Evolutionary conservation across 371 early-diverging fungal genomes (phyloP), one percentile per base, ranked within the genome.

Genomic region (Apophysomyces elegans): DNA sequence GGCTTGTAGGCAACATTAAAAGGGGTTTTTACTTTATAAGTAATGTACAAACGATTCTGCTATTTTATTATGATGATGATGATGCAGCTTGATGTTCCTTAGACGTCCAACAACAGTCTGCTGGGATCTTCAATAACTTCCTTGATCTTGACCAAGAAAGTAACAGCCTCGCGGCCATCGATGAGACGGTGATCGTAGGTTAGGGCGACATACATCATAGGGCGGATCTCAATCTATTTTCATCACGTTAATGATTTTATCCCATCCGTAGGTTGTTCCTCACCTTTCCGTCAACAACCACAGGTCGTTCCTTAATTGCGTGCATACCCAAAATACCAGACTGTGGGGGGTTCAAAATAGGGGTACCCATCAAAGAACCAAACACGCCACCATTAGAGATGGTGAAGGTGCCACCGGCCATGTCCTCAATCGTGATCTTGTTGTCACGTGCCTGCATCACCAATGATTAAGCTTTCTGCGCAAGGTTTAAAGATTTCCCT

Each of bases 141-240:
- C 89, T 99, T 99, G 65, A 99, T 64, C 79, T 92, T 94, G 71
- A 96, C 95, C 65, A 99, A 86, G 93, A 97, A 99, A 50, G 97
- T 96, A 46, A 95, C 95, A 37, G 97, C 99, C 84, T 99, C 99
- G 81, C 99, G 95, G 47, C 99, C 99, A 76, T 99, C 99, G 75
- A 99, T 93, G 65, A 99, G 74, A 68, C 97, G 93, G 85, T 99
- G 99, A 78, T 99, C 98, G 74, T 99, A 99, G 57, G 99, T 96
- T 50, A 99, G 86, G 26, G 98, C 98, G 66, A 99, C 81, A 74
- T 97, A 97, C 99, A 99, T 99, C 97, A 99, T 97, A 41, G 99
- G 99, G 61, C 98, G 94, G 72, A 94, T 90, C 76, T 93, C 97
- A 67, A 93, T 80, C 90, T 90, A 71, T 38, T 60, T 60, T 14